Conservation (phyloP, 2,329 filamentous ascomycete species). For the Aspergillus sp. region DNA sequence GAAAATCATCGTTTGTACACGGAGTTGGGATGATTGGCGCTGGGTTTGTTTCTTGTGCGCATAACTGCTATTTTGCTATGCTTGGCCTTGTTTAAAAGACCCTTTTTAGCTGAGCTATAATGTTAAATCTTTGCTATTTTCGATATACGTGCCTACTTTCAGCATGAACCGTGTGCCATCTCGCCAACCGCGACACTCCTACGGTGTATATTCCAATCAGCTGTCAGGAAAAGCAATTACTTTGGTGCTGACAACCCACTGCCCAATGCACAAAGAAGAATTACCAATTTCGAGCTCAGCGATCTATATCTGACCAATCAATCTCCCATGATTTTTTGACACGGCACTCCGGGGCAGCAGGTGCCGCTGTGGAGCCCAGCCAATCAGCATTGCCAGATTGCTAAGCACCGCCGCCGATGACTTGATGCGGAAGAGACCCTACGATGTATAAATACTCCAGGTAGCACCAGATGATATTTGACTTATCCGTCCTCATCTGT, state of each 20-base stretch:
- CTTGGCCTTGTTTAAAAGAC: neutral
- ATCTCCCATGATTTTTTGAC: neutral
- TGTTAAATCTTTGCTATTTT: neutral
- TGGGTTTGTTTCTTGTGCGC: neutral
- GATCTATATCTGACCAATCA: constrained; percentile 4
- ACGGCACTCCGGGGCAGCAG: neutral
- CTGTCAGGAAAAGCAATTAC: neutral
- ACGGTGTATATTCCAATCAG: neutral
- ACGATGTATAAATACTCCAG: constrained; percentile 5
- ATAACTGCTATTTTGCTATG: neutral
- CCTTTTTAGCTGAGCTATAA: neutral
- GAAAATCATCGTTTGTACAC: neutral
- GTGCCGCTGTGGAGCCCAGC: neutral
- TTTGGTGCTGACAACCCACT: neutral
- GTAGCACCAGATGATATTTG: neutral
- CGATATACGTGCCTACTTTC: too few species aligned
- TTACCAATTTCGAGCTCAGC: constrained; percentile 4
- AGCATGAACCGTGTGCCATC: neutral
- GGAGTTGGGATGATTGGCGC: constrained; percentile 11
- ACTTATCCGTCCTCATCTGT: neutral
- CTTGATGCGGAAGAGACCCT: neutral
- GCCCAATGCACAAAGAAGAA: constrained; percentile 5
- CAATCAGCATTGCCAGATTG: constrained; percentile 11
- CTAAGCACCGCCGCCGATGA: constrained; percentile 8
- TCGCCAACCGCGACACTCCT: neutral